Base-by-base conservation (phyloP, 1,284 basidiomycete species). In the Hemileia vastatrix region DNA sequence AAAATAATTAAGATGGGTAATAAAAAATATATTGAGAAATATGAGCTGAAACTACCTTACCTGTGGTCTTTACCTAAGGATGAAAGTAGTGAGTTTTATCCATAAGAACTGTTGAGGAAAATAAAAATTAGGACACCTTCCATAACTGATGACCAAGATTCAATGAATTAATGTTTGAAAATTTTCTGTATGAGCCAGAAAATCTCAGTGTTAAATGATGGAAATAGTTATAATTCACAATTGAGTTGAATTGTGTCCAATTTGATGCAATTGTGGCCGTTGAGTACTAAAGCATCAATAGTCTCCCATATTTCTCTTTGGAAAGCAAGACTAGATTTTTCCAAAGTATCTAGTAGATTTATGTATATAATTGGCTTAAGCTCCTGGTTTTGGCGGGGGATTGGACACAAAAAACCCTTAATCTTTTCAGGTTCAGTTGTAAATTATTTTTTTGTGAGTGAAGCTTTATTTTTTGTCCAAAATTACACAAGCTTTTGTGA, bases 231-330 rank as follows among this genome's bases (percentile, higher is more conserved):
- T 9, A 66, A 72, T 68, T 80, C 71, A 74, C 79, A 66, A 50
- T 73, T 67, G 0, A 77, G 77, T 8, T 76, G 71, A 5, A 67
- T 48, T 1, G 56, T 47, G 51, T 63, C 63, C 47, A 88, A 81
- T 73, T 86, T 83, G 43, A 89, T 75, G 64, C 87, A 87, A 73
- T 90, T 86, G 71, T 92, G 88, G 13, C 88, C 90, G 55, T 81
- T 79, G 65, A 79, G 78, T 36, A 79, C 76, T 51, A 94, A 77
- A 0, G 85, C 86, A 5, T 83, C 80, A 4, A 90, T 82, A 4
- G 86, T 83, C 72, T 88, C 85, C n/a, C 82, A 72, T 9, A 95
- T 84, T 0, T 88, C 90, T 36, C 92, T 80, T 64, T 83, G 80
- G 69, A 82, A 84, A 1, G 87, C 88, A 3, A 90, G 91, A 2